Conservation (phyloP, 768 basidiomycete genomes). For the Galerina marginata region DNA sequence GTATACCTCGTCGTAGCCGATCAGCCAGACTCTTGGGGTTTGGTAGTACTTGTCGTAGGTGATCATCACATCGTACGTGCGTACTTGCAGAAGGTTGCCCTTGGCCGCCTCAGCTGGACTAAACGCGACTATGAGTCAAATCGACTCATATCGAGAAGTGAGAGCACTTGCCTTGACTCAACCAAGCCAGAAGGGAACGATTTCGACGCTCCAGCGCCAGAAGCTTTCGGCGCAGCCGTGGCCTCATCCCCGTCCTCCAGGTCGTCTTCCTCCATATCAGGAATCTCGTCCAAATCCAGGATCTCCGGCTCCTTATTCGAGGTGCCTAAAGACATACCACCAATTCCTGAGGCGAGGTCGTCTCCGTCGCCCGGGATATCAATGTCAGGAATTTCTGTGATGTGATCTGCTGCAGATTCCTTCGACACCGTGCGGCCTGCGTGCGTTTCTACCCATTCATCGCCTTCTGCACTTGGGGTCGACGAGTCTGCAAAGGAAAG, state of each 20-base stretch:
- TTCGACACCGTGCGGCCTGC: slow-evolving; percentile 67
- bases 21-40: slow-evolving; percentile 96
- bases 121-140: slow-evolving; percentile 5
- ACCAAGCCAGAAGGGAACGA: slow-evolving; percentile 29
- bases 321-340: slow-evolving; percentile 46
- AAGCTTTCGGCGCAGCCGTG: slow-evolving; percentile 63
- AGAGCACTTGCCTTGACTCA: slow-evolving; percentile 53
- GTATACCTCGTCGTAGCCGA: slow-evolving; percentile 93
- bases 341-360: slow-evolving; percentile 49
- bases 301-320: slow-evolving; percentile 54
- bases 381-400: slow-evolving; percentile 88
- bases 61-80: slow-evolving; percentile 99
- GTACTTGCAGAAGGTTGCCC: slow-evolving; percentile 89
- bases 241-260: slow-evolving; percentile 90
- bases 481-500: slow-evolving; percentile 79
- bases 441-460: slow-evolving; percentile 99
- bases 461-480: slow-evolving; percentile 58
- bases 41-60: slow-evolving; percentile 99
- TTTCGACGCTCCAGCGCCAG: slow-evolving; percentile 28
- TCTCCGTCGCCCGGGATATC: slow-evolving; percentile 58
- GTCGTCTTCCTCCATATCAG: slow-evolving; percentile 92
- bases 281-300: slow-evolving; percentile 97
- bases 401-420: slow-evolving; percentile 64
- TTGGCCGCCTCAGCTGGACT: slow-evolving; percentile 72
- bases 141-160: background rate